Base-by-base conservation (phyloP, 2,329 filamentous ascomycete species). In the Ilyonectria mors-panacis region DNA sequence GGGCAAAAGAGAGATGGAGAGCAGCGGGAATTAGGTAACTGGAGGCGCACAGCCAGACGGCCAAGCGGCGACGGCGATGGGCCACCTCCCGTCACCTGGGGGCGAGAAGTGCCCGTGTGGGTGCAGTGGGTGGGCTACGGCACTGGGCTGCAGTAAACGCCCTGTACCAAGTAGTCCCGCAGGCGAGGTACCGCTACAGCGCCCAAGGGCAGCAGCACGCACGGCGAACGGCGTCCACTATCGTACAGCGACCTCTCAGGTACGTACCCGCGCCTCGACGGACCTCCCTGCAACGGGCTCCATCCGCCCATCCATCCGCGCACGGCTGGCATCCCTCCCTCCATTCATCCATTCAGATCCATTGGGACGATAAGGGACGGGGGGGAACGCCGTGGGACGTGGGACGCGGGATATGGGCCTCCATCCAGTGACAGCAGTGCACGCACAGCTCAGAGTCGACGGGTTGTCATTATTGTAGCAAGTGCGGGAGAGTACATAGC, bases 11-110 rank as follows among this genome's bases (percentile, higher is more conserved):
- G 28, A 50, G 62, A 53, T 60, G 51, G 54, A 72, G 63, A 66
- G 69, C 53, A 66, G 67, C 60, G 66, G 59, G 62, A 68, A 70
- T 70, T 72, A 70, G 66, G 66, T 70, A 71, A 71, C 69, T 72
- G 63, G 64, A 70, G 64, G 66, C 68, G 70, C 65, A 59, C 64
- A 63, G 63, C 56, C 54, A 67, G 58, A 53, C 54, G 60, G 64
- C 61, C 62, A 67, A 59, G 60, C 60, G 60, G 68, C 63, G 67
- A 66, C 63, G 64, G 71, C 56, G 67, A 65, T 64, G 53, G 59
- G 30, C 53, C 47, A 59, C 48, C 48, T 45, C 39, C 39, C 26
- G 26, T 26, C 26, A 19, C 17, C 39, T 44, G 59, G 55, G 60
- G 33, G 12, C n/a, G 17, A 42, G 39, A 33, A 33, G 54, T n/a